Evolutionary conservation across 352 stramenopile species (phyloP).

Genomic region (Globisporangium camurandrum): DNA sequence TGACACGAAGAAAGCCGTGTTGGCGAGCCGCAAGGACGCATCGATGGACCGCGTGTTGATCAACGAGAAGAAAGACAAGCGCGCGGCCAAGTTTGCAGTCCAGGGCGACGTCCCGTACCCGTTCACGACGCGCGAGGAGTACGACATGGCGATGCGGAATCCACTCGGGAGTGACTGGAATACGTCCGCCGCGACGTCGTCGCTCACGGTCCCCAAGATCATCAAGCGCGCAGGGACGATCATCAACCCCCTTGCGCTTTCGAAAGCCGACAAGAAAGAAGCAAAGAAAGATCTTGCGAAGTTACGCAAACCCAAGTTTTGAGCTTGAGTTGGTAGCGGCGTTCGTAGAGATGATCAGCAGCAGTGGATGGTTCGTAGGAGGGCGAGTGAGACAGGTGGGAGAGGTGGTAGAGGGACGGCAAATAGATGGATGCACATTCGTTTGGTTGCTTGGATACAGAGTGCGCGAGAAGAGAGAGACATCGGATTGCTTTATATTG

Average conservation of each 20-base stretch:
- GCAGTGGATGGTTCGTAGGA: not conserved
- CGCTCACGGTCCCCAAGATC: constrained; percentile 91
- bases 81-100: constrained; percentile 75
- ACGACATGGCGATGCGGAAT: constrained; percentile 95
- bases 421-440: not conserved
- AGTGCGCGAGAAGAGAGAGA: no score
- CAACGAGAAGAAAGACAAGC: constrained; percentile 88
- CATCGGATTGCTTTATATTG: no score
- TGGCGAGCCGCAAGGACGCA: constrained; percentile 63
- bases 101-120: constrained; percentile 96
- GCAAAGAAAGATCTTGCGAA: constrained; percentile 72
- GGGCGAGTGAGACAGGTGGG: not conserved
- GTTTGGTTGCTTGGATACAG: no score
- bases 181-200: constrained; percentile 84
- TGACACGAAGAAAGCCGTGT: constrained; percentile 63
- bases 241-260: constrained; percentile 90
- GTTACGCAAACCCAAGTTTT: constrained; percentile 82
- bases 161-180: constrained; percentile 94
- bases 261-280: constrained; percentile 80
- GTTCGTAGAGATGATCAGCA: not conserved
- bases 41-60: constrained; percentile 69
- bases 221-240: constrained; percentile 90
- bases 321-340: not conserved
- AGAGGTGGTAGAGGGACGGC: not conserved
- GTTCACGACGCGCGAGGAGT: constrained; percentile 95